Percentiles rank a stretch among this genome's conserved stretches.
Evolutionary conservation across 208 protist species (phyloP).

Genomic region (Strigomonas galati): DNA sequence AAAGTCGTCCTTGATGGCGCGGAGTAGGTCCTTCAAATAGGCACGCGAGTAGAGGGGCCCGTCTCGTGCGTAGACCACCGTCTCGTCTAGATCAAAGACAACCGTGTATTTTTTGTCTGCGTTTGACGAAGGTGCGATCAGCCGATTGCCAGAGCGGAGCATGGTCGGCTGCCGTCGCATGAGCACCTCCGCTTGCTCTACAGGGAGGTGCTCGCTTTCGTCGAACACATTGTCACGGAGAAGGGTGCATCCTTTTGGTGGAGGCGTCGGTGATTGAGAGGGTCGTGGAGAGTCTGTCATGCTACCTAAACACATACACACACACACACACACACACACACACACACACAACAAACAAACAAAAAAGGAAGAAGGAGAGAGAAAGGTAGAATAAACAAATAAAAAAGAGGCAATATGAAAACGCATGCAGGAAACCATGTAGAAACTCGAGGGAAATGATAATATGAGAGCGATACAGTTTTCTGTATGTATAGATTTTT

Average conservation of each 20-base stretch:
- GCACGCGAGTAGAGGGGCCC: conserved; percentile 83
- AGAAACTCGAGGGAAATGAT: too few relatives aligned
- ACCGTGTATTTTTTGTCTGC: conserved; percentile 71
- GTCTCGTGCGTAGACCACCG: conserved; percentile 87
- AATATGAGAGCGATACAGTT: too few relatives aligned
- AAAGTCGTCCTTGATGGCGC: conserved; percentile 71
- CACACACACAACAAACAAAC: not conserved
- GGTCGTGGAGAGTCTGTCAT: conserved; percentile 16
- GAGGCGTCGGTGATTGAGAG: conserved; percentile 19
- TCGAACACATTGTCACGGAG: conserved; percentile 80
- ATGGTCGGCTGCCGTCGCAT: conserved; percentile 76
- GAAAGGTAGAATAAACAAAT: conserved; percentile 1
- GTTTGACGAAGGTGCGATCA: conserved; percentile 44
- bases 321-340: not conserved
- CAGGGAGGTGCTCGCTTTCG: conserved; percentile 16
- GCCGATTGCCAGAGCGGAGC: conserved; percentile 44
- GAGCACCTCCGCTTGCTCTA: conserved; percentile 53
- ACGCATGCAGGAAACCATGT: too few relatives aligned
- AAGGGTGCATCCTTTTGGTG: conserved; percentile 66
- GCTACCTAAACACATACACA: not conserved
- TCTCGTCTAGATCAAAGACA: conserved; percentile 90
- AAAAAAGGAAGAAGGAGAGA: not conserved
- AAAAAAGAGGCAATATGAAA: too few relatives aligned
- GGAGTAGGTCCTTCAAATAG: conserved; percentile 71
- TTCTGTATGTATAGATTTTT: not conserved